A percentile compares a stretch with the other conserved stretches of the same genome.
Conservation (phyloP, 805 yeast genomes). For the Kodamaea jinghongensis region DNA sequence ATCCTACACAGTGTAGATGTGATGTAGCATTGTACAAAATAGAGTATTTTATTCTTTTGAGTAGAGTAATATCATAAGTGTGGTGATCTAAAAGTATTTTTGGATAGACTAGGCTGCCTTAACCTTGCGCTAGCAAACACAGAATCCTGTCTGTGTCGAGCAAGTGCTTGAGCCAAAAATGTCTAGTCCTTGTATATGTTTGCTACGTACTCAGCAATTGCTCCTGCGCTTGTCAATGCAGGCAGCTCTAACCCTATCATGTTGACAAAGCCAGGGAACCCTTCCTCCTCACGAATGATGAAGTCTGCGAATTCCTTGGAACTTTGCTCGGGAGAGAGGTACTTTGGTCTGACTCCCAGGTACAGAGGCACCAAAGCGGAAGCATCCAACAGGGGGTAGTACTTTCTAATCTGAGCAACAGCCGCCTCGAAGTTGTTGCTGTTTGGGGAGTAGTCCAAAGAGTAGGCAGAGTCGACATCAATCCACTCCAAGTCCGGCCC, state of each 20-base stretch:
- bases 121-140: too few species aligned
- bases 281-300: slow-evolving; percentile 65
- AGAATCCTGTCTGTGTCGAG: too few species aligned
- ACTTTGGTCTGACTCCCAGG: slow-evolving; percentile 82
- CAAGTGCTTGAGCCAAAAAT: too few species aligned
- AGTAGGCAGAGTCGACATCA: slow-evolving; percentile 29
- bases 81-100: too few species aligned
- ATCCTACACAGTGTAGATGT: too few species aligned
- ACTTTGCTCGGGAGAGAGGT: slow-evolving; percentile 43
- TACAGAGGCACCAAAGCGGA: slow-evolving; percentile 63
- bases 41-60: too few species aligned
- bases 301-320: slow-evolving; percentile 62
- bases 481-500: slow-evolving; percentile 93
- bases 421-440: slow-evolving; percentile 52
- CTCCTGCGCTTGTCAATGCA: slow-evolving; percentile 80
- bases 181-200: slow-evolving; percentile 20
- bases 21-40: too few species aligned
- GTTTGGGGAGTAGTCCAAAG: slow-evolving; percentile 48
- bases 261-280: slow-evolving; percentile 75
- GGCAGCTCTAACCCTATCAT: slow-evolving; percentile 87
- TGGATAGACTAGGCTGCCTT: too few species aligned
- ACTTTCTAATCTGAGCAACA: slow-evolving; percentile 52
- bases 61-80: too few species aligned
- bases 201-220: slow-evolving; percentile 72
- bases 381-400: slow-evolving; percentile 58